phyloP scores from a whole-genome alignment of 805 yeast species.

The Yarrowia yakushimensis region DNA sequence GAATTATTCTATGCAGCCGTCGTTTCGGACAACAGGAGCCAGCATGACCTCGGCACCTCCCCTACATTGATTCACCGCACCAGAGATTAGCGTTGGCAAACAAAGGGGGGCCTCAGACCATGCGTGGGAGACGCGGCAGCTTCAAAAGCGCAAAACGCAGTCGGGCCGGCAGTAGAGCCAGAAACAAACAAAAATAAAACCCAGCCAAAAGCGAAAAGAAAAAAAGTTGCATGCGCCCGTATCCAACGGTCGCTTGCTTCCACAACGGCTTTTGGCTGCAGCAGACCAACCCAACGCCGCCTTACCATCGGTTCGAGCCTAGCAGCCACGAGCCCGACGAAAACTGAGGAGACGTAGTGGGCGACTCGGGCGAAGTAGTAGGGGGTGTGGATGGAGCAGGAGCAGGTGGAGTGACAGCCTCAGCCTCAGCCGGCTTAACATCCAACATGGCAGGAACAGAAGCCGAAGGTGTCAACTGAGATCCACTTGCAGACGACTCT shows the following conservation, averaged over 20 bases:
- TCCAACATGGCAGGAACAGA: slow-evolving; percentile 11
- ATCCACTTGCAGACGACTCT: not conserved
- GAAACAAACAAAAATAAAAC: not conserved
- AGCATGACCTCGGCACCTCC: not conserved
- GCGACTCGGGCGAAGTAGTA: not conserved
- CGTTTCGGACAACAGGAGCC: too few species aligned
- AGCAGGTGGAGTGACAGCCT: not conserved
- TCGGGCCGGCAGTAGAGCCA: not conserved
- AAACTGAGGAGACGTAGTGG: slow-evolving; percentile 8
- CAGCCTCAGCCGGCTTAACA: not conserved
- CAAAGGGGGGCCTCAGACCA: not conserved
- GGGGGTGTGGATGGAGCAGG: not conserved
- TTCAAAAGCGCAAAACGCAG: too few species aligned
- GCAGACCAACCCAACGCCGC: not conserved
- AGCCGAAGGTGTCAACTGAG: slow-evolving; percentile 4
- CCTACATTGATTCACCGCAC: too few species aligned
- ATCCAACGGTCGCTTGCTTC: slow-evolving; percentile 21
- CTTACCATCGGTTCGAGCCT: slow-evolving; percentile 20
- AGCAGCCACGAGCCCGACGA: slow-evolving; percentile 20
- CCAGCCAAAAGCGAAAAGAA: not conserved
- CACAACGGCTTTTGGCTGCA: slow-evolving; percentile 2
- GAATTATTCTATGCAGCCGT: too few species aligned
- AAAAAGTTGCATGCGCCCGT: slow-evolving; percentile 13
- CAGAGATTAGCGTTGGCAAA: not conserved
- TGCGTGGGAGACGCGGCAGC: not conserved